A percentile compares a stretch with the other conserved stretches of the same genome.
Conservation (phyloP, 495 filamentous ascomycete species). For the Parmelia sp. region DNA sequence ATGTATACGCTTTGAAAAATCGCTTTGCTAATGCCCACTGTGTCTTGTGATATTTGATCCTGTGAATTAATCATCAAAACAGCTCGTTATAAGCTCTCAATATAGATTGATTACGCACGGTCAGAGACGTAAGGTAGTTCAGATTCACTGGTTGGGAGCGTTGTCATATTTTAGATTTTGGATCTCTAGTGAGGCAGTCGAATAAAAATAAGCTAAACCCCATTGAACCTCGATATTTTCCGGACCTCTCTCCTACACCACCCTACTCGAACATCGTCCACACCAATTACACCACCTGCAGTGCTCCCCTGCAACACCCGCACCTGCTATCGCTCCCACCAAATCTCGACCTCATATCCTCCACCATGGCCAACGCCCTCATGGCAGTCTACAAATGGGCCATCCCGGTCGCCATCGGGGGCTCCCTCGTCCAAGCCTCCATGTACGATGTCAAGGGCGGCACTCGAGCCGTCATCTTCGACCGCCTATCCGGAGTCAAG, state of each 20-base stretch:
- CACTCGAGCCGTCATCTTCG: constrained; percentile 95
- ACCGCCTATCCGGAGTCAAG: constrained; percentile 85
- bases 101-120: too few relatives aligned
- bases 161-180: too few relatives aligned
- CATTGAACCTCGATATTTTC: constrained; percentile 38
- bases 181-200: too few relatives aligned
- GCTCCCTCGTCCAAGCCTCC: constrained; percentile 59
- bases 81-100: too few relatives aligned
- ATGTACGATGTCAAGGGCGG: constrained; percentile 97
- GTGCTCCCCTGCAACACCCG: neutral
- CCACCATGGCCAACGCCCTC: constrained; percentile 57
- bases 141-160: too few relatives aligned
- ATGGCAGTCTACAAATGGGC: constrained; percentile 60
- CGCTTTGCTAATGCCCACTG: too few relatives aligned
- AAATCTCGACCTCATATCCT: neutral
- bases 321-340: neutral
- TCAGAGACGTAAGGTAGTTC: too few relatives aligned
- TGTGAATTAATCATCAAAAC: too few relatives aligned
- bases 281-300: neutral
- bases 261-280: constrained; percentile 17
- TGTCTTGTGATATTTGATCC: too few relatives aligned
- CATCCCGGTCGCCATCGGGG: constrained; percentile 61
- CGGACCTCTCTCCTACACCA: constrained; percentile 4
- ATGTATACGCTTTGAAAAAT: too few relatives aligned
- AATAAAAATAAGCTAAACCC: constrained; percentile 38